These are phyloP conservation scores for Trichoderma gracile DNA, from an alignment of 2,329 filamentous ascomycete genomes.

Conservation along the genomic window DNA sequence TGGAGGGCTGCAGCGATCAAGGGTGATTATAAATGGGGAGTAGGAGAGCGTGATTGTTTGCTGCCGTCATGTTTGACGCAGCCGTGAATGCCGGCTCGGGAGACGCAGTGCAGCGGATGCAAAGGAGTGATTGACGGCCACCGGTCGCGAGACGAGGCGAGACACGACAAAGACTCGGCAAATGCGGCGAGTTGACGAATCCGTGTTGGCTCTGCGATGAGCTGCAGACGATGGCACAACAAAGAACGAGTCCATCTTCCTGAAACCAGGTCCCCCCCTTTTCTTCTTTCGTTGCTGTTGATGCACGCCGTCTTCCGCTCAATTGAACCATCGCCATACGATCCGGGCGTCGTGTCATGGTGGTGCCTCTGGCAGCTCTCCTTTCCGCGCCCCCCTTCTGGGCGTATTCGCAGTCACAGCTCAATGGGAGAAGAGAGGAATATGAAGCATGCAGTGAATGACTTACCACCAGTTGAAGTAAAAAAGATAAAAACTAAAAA, in stretches of 20 bases:
- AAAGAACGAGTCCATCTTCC: not conserved
- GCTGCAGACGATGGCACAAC: not conserved
- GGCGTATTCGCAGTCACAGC: not conserved
- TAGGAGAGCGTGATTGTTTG: not conserved
- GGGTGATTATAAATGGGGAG: not conserved
- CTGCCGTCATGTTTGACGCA: slow-evolving; percentile 8
- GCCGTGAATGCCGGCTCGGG: slow-evolving; percentile 2
- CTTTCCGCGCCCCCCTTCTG: not conserved
- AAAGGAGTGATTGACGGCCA: not conserved
- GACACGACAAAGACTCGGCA: not conserved
- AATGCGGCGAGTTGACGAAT: not conserved
- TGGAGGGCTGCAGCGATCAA: not conserved
- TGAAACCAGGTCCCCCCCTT: not conserved
- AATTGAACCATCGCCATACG: slow-evolving; percentile 5
- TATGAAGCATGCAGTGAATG: not conserved
- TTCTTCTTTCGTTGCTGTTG: not conserved
- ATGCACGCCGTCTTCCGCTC: slow-evolving; percentile 4
- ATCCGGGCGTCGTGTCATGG: slow-evolving; percentile 4
- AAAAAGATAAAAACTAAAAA: not conserved
- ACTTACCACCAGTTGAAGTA: slow-evolving; percentile 21
- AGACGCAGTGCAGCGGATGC: slow-evolving; percentile 4
- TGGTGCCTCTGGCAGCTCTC: not conserved
- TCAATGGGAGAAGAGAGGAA: not conserved
- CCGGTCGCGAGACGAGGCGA: not conserved
- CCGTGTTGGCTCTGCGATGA: not conserved